Conservation (phyloP, 306 rosid genomes). For the Morella rubra region DNA sequence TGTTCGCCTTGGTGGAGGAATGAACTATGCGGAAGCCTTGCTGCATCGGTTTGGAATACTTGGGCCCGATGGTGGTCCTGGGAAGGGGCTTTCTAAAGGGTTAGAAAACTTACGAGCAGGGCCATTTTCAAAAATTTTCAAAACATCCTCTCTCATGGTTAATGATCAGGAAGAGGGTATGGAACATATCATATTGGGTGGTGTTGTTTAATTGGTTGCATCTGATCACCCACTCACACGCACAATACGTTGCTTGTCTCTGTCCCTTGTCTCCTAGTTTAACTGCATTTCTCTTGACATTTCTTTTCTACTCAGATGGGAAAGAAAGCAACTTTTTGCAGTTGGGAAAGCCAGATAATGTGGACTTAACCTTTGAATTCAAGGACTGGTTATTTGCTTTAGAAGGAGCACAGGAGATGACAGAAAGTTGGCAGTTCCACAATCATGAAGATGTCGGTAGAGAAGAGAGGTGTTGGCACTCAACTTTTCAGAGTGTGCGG, state of each 20-base stretch:
- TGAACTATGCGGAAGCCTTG: constrained; percentile 89
- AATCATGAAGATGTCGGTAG: constrained; percentile 53
- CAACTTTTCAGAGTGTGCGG: constrained; percentile 60
- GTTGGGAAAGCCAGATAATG: constrained; percentile 81
- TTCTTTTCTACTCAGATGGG: constrained; percentile 39
- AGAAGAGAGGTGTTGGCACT: constrained; percentile 93
- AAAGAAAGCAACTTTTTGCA: constrained; percentile 49
- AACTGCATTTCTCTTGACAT: constrained; percentile 8
- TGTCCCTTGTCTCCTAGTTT: constrained; percentile 4
- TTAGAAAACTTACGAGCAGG: constrained; percentile 80
- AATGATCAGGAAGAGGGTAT: constrained; percentile 59
- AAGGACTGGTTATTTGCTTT: constrained; percentile 95
- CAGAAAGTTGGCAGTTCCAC: constrained; percentile 71
- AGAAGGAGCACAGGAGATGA: constrained; percentile 77
- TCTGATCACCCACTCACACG: constrained; percentile 11
- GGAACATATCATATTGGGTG: constrained; percentile 24
- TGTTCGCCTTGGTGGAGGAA: constrained; percentile 91
- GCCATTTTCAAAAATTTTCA: constrained; percentile 78
- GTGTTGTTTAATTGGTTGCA: constrained; percentile 26
- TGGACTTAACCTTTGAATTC: constrained; percentile 71
- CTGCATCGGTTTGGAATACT: constrained; percentile 90
- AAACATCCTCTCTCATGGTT: constrained; percentile 48
- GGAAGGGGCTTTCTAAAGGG: constrained; percentile 66
- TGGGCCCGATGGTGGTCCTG: constrained; percentile 93
- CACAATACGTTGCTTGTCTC: constrained; percentile 15